Conservation (phyloP, 225 moss, liverwort and hornwort genomes). For the Antitrichia curtipendula region DNA sequence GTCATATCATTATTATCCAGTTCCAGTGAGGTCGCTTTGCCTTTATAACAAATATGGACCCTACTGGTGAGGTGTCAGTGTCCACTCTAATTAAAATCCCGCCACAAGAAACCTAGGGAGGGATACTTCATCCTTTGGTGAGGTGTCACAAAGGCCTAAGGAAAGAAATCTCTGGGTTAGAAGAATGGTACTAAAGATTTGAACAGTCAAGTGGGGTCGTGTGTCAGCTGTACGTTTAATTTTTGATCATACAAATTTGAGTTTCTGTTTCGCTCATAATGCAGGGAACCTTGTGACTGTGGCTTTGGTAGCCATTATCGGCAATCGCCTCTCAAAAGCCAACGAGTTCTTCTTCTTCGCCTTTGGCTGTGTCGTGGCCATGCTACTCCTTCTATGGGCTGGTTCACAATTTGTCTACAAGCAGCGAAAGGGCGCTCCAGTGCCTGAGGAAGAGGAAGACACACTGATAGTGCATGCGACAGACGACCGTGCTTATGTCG, state of each 20-base stretch:
- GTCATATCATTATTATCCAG: neutral
- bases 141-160: neutral
- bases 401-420: conserved; percentile 63
- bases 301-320: conserved; percentile 56
- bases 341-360: conserved; percentile 77
- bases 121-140: neutral
- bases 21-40: neutral
- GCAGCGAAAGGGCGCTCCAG: neutral
- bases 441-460: neutral
- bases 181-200: neutral
- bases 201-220: neutral
- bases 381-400: conserved; percentile 53
- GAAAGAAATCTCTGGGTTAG: neutral
- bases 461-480: conserved; percentile 13
- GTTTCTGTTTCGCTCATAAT: neutral
- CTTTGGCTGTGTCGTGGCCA: conserved; percentile 42
- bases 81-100: neutral
- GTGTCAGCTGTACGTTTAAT: neutral
- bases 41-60: neutral
- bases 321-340: conserved; percentile 51
- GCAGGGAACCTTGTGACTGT: conserved; percentile 81
- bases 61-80: neutral
- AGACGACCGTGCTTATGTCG: conserved; percentile 19
- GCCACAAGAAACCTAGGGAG: neutral
- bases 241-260: neutral